Base-by-base conservation (phyloP, 2,329 filamentous ascomycete species). In the Pseudogymnoascus sp. region DNA sequence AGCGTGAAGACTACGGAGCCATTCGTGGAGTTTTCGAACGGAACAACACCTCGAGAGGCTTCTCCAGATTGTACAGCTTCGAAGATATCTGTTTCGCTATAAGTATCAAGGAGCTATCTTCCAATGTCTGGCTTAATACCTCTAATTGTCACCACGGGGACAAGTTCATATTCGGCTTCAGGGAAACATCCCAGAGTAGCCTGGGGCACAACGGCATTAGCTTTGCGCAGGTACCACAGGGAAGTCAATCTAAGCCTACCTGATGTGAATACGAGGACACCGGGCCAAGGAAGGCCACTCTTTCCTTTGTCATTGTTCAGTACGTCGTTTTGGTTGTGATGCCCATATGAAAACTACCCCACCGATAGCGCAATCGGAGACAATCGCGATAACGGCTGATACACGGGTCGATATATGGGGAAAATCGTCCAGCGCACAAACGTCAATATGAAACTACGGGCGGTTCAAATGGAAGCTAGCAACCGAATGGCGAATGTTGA, bases 11-110 rank as follows among this genome's bases (percentile, higher is more conserved):
- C 86, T 60, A 99, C 95, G 62, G 89, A 88, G 71, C 95, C 95
- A 75, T 98, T 96, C 73, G 91, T 93, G 41, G 90, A 96, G 79
- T 99, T 99, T 74, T 98, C 93, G 76, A 96, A 93, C 6, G 95
- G 95, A 1, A 97, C 89, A 33, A 98, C 89, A 68, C 93, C 95
- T 63, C 87, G 87, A 61, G 82, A 76, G 0, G 84, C 85, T 50
- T 78, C 73, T 64, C 84, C 82, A 38, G 81, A 79, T 71, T 96
- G 91, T 5, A 96, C 89, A 14, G 86, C 82, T 60, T 87, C 81
- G 75, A 97, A 96, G 69, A 96, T 86, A 72, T 95, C 91, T 88
- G 67, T 14, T 22, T 62, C 53, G 33, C 28, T 5, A 1, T 62
- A 16, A 37, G 26, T 16, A 26, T 46, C 53, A 28, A 37, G 35